Base-by-base conservation (phyloP, 2,329 filamentous ascomycete species). In the Calonectria naviculata region DNA sequence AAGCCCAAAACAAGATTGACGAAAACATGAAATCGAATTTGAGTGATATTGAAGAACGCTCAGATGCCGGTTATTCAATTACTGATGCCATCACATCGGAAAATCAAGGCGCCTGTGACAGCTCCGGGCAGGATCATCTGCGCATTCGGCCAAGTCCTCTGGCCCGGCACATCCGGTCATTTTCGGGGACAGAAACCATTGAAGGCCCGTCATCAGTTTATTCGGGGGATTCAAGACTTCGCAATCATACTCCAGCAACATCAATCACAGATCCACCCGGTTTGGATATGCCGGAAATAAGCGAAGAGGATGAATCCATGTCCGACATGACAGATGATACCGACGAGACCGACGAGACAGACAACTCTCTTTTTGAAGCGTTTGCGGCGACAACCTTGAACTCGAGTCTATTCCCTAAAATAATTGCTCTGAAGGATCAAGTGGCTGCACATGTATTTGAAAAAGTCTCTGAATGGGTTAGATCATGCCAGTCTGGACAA, bases 31-130 rank as follows among this genome's bases (percentile, higher is more conserved):
- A 65, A 21, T 29, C 70, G 5, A 46, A 29, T 4, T 47, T 74
- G 9, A 74, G 72, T 10, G 67, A 67, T 4, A 74, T 74, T 21
- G 65, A 74, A 0, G 73, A 74, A 44, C 41, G 60, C 4, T 74
- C 70, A 12, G 72, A 74, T 26, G 56, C 72, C 6, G 72, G 70
- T 13, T 65, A 28, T 19, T 72, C 73, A 0, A 54, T 49, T 19
- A 21, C 47, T 49, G 67, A 70, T 15, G 62, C 17, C 2, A 17
- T n/a, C 29, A 52, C 65, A 4, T 38, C 62, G 36, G 52, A 31
- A 19, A 21, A 47, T 31, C 56, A 17, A 17, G 46, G 24, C 49
- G 29, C 54, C 13, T 26, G 24, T 5, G 72, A 72, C 9, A 49
- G 34, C 0, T 24, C 15, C 6, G 47, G 42, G 1, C 56, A 26